phyloP scores from a whole-genome alignment of 371 early-diverging fungal species.

The Rhizopus sp. region DNA sequence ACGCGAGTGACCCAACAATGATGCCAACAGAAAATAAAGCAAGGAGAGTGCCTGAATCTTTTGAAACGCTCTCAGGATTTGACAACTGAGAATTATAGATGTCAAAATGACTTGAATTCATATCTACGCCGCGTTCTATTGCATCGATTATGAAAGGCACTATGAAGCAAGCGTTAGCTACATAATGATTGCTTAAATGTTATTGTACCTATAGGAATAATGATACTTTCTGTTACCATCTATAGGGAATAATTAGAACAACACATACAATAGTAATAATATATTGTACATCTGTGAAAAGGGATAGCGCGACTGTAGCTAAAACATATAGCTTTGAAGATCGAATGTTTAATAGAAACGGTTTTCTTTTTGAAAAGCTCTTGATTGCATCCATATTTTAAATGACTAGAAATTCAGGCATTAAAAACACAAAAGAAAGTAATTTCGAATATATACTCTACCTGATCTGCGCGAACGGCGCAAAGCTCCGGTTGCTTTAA shows the following conservation, averaged over 20 bases:
- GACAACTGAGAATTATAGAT: conserved; percentile 9
- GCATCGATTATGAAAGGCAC: conserved; percentile 69
- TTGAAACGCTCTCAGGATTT: conserved; percentile 42
- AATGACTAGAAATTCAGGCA: too few species aligned
- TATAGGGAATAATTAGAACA: conserved; percentile 21
- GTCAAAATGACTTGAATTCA: conserved; percentile 1
- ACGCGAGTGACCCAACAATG: conserved; percentile 64
- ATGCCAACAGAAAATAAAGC: conserved; percentile 65
- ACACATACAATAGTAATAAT: not conserved
- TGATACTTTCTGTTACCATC: conserved; percentile 71
- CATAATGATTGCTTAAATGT: not conserved
- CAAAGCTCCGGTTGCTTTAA: too few species aligned
- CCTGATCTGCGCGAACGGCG: too few species aligned
- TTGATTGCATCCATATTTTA: too few species aligned
- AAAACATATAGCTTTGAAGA: conserved; percentile 36
- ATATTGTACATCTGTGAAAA: conserved; percentile 39
- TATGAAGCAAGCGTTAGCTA: not conserved
- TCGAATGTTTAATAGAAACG: conserved; percentile 26
- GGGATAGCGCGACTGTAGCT: conserved; percentile 33
- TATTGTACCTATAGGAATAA: conserved; percentile 66
- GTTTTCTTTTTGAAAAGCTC: conserved; percentile 13
- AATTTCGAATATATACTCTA: too few species aligned
- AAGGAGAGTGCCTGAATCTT: conserved; percentile 67
- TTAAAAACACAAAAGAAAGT: too few species aligned
- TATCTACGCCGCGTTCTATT: conserved; percentile 26